Evolutionary conservation across 2,329 filamentous ascomycete genomes (phyloP).

Genomic region (Phialophora verrucosa): DNA sequence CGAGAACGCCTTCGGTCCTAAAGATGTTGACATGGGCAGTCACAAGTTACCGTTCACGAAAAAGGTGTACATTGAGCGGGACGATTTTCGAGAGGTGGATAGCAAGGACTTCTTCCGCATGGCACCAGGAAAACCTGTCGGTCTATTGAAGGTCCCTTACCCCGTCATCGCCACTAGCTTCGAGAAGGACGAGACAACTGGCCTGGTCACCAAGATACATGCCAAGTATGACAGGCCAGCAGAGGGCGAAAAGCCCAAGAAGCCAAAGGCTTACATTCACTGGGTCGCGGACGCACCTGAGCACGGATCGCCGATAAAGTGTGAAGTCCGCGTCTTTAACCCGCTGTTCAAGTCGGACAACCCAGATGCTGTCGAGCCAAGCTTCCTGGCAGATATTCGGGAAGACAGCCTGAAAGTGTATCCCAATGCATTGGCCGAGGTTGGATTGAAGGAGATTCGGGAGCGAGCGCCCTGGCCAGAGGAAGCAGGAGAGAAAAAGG

Average conservation of each 20-base stretch:
- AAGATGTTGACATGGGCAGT: slow-evolving; percentile 65
- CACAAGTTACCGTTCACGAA: slow-evolving; percentile 71
- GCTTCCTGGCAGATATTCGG: slow-evolving; percentile 84
- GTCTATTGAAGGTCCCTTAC: slow-evolving; percentile 72
- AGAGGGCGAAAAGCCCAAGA: slow-evolving; percentile 66
- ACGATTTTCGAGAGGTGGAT: slow-evolving; percentile 76
- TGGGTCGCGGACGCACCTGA: slow-evolving; percentile 78
- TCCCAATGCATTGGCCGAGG: slow-evolving; percentile 77
- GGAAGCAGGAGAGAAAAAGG: slow-evolving; percentile 71
- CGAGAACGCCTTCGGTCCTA: slow-evolving; percentile 79
- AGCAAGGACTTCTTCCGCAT: slow-evolving; percentile 78
- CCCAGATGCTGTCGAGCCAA: slow-evolving; percentile 75
- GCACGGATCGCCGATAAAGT: slow-evolving; percentile 64
- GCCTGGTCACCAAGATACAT: slow-evolving; percentile 69
- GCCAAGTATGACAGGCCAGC: slow-evolving; percentile 70
- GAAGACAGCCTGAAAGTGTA: slow-evolving; percentile 83
- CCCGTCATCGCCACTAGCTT: slow-evolving; percentile 73
- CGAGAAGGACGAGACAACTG: slow-evolving; percentile 67
- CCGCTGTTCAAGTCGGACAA: slow-evolving; percentile 85
- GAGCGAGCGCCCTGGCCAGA: slow-evolving; percentile 80
- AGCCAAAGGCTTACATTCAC: slow-evolving; percentile 83
- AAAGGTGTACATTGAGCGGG: slow-evolving; percentile 82
- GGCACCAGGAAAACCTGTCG: slow-evolving; percentile 74
- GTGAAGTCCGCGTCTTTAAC: slow-evolving; percentile 80
- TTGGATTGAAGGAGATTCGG: slow-evolving; percentile 78